Conservation (phyloP, 495 filamentous ascomycete genomes). For the Ramalina peruviana region DNA sequence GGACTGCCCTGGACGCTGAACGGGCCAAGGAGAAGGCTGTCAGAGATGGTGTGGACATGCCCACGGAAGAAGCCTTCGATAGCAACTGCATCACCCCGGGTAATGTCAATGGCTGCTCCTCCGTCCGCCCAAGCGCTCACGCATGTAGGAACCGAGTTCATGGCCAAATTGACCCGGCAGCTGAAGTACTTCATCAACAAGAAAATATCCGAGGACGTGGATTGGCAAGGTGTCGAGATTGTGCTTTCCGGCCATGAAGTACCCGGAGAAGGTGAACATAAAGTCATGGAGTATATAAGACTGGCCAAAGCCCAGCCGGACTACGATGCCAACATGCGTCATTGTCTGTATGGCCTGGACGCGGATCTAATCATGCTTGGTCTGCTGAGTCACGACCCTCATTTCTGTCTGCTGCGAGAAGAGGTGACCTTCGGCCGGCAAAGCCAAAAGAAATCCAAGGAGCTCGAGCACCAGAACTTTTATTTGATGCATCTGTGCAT, state of each 20-base stretch:
- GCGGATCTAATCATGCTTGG: conserved; percentile 98
- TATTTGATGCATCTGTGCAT: conserved; percentile 95
- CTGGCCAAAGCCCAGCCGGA: conserved; percentile 85
- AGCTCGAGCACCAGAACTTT: conserved; percentile 97
- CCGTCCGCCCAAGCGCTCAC: conserved; percentile 1
- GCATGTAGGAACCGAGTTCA: conserved; percentile 65
- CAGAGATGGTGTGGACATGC: conserved; percentile 74
- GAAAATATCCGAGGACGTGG: conserved; percentile 90
- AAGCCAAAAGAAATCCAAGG: conserved; percentile 74
- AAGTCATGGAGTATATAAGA: conserved; percentile 99
- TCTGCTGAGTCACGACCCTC: conserved; percentile 89
- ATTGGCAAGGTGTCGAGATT: conserved; percentile 94
- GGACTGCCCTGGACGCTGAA: conserved; percentile 86
- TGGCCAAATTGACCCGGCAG: conserved; percentile 87
- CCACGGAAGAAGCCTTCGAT: conserved; percentile 91
- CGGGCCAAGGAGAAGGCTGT: conserved; percentile 81
- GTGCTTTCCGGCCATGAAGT: conserved; percentile 96
- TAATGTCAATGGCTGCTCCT: conserved; percentile 1
- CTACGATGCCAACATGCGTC: conserved; percentile 90
- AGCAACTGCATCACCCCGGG: conserved; percentile 98
- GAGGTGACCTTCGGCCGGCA: conserved; percentile 94
- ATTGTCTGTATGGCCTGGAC: conserved; percentile 95
- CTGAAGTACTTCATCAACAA: conserved; percentile 98
- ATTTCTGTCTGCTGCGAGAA: conserved; percentile 93
- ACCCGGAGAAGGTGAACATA: conserved; percentile 98